A percentile compares a stretch with the other conserved stretches of the same genome.
Conservation (phyloP, 163 green algal genomes). For the Chloromonas sp. region DNA sequence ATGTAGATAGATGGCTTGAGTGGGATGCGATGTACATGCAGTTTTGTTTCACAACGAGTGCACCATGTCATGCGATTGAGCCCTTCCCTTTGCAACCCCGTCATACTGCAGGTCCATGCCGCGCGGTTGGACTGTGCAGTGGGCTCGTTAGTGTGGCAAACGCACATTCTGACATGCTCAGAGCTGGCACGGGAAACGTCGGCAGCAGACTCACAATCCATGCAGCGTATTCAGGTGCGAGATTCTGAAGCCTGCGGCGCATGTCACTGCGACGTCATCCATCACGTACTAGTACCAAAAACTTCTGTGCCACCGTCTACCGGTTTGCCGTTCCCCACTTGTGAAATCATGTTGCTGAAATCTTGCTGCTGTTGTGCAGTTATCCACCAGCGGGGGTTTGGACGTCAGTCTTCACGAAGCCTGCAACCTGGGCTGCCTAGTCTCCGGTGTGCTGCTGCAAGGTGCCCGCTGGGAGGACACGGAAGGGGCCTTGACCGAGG, state of each 20-base stretch:
- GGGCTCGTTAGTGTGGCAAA: not conserved
- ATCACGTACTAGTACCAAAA: too few relatives aligned
- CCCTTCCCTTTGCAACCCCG: too few relatives aligned
- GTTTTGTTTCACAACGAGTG: too few relatives aligned
- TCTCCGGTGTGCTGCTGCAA: constrained; percentile 10
- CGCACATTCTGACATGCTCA: not conserved
- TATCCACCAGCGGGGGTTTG: not conserved
- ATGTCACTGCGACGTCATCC: too few relatives aligned
- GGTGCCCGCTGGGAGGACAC: constrained; percentile 19
- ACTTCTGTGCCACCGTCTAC: too few relatives aligned
- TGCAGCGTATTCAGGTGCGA: not conserved
- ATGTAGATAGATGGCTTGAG: too few relatives aligned
- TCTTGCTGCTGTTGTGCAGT: not conserved
- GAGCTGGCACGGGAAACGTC: not conserved
- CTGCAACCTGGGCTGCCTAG: constrained; percentile 17
- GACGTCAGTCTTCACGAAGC: constrained; percentile 1
- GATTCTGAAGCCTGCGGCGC: too few relatives aligned
- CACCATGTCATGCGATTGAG: too few relatives aligned
- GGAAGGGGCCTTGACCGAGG: constrained; percentile 11
- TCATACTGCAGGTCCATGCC: too few relatives aligned
- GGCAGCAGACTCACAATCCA: not conserved
- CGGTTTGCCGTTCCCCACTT: too few relatives aligned
- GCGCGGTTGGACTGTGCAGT: not conserved
- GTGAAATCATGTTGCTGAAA: too few relatives aligned
- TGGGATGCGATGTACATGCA: not conserved